Conservation (phyloP, 2,329 filamentous ascomycete species). For the Coniella lustricola region DNA sequence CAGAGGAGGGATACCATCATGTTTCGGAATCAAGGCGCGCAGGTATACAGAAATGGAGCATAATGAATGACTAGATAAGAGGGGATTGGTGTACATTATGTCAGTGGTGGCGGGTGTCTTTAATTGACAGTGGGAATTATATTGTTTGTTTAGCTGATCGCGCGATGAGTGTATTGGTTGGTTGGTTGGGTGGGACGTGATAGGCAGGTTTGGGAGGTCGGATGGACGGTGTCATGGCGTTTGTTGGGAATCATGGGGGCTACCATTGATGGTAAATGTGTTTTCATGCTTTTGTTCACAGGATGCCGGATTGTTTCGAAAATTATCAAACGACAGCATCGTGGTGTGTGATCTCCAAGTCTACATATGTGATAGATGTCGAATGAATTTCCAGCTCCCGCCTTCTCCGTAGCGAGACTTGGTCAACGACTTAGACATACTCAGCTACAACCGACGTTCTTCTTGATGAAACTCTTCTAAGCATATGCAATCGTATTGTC, state of each 20-base stretch:
- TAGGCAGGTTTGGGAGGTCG: too few species aligned
- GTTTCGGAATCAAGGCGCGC: slow-evolving; percentile 67
- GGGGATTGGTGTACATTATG: background rate
- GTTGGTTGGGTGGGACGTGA: background rate
- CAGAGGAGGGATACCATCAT: slow-evolving; percentile 82
- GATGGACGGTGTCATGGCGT: background rate
- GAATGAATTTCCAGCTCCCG: too few species aligned
- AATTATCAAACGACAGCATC: too few species aligned
- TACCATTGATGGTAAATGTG: background rate
- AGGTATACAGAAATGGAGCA: slow-evolving; percentile 68
- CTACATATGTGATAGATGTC: too few species aligned
- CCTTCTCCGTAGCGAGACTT: background rate
- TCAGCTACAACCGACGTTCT: background rate
- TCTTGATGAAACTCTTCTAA: slow-evolving; percentile 19
- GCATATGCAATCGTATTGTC: slow-evolving; percentile 66
- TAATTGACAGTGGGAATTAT: too few species aligned
- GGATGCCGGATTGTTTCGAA: background rate
- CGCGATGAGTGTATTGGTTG: too few species aligned
- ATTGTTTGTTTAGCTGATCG: too few species aligned
- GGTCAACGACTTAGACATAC: background rate
- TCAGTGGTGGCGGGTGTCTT: background rate
- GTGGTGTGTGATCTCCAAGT: too few species aligned
- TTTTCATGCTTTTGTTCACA: background rate
- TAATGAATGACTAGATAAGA: slow-evolving; percentile 27
- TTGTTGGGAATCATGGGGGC: background rate